phyloP scores from a whole-genome alignment of 768 basidiomycete species.

The Mycena galericulata region DNA sequence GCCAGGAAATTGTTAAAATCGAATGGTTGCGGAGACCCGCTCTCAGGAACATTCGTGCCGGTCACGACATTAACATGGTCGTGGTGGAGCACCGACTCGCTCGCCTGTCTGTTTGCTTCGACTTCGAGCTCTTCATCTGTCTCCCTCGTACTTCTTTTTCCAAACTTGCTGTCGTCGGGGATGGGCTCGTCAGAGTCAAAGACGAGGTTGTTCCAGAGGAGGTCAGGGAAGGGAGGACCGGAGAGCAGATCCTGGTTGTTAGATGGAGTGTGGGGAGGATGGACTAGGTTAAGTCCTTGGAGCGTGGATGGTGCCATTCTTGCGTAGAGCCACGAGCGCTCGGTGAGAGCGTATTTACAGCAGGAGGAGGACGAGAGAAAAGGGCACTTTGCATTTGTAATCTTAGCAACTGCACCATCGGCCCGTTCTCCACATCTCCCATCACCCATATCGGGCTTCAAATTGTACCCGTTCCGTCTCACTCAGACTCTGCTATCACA shows the following conservation, averaged over 20 bases:
- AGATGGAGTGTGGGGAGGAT: conserved; percentile 56
- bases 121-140: conserved; percentile 65
- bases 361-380: neutral
- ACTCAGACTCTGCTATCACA: no score
- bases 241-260: conserved; percentile 71
- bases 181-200: conserved; percentile 83
- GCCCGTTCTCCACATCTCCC: neutral
- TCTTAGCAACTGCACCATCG: neutral
- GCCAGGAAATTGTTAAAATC: conserved; percentile 55
- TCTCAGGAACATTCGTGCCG: conserved; percentile 58
- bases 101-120: conserved; percentile 45
- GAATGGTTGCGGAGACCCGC: conserved; percentile 47
- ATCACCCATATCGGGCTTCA: neutral
- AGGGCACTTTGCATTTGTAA: no score
- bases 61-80: conserved; percentile 71
- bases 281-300: conserved; percentile 86
- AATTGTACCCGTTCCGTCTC: no score
- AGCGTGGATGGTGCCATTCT: conserved; percentile 73
- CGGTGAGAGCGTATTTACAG: conserved; percentile 8
- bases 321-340: conserved; percentile 15
- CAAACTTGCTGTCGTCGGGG: conserved; percentile 50
- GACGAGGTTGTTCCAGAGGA: conserved; percentile 86
- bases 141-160: conserved; percentile 44
- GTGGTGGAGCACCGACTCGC: conserved; percentile 61
- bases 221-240: conserved; percentile 75